These are phyloP conservation scores for Lactifluus hygrophoroides DNA, from an alignment of 768 basidiomycete genomes.

Conservation along the genomic window DNA sequence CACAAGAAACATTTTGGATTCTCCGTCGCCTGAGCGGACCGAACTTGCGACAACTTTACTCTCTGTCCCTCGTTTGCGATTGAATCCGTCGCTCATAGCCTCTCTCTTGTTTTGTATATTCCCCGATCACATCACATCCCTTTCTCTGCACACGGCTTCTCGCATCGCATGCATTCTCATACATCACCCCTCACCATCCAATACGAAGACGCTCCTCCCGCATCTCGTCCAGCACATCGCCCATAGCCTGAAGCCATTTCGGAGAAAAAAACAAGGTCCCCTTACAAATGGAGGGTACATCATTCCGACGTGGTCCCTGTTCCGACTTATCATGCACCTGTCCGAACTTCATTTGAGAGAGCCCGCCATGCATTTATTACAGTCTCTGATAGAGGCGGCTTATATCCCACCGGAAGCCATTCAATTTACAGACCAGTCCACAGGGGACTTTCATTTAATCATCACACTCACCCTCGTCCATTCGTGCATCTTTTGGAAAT, in stretches of 20 bases:
- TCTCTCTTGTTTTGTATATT: conserved; percentile 1
- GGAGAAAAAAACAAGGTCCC: background rate
- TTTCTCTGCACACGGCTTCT: conserved; percentile 25
- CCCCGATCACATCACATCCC: conserved; percentile 25
- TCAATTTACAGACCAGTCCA: conserved; percentile 29
- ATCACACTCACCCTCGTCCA: conserved; percentile 42
- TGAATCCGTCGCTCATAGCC: conserved; percentile 2
- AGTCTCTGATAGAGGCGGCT: conserved; percentile 36
- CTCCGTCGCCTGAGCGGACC: conserved; percentile 1
- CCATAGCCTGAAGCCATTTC: background rate
- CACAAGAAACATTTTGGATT: conserved; percentile 34
- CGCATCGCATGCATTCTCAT: conserved; percentile 26
- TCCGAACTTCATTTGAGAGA: conserved; percentile 29
- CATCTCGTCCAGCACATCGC: background rate
- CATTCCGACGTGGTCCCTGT: conserved; percentile 32
- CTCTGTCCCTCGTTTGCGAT: background rate
- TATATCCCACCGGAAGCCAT: conserved; percentile 43
- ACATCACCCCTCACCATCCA: conserved; percentile 31
- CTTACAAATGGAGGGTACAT: background rate
- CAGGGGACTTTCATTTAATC: conserved; percentile 38
- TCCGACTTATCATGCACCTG: conserved; percentile 37
- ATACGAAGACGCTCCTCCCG: background rate
- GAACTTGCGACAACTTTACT: conserved; percentile 6
- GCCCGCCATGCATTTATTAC: conserved; percentile 40
- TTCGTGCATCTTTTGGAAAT: conserved; percentile 48